phyloP scores from a whole-genome alignment of 345 rosid genomes.

The Conringia planisiliqua region DNA sequence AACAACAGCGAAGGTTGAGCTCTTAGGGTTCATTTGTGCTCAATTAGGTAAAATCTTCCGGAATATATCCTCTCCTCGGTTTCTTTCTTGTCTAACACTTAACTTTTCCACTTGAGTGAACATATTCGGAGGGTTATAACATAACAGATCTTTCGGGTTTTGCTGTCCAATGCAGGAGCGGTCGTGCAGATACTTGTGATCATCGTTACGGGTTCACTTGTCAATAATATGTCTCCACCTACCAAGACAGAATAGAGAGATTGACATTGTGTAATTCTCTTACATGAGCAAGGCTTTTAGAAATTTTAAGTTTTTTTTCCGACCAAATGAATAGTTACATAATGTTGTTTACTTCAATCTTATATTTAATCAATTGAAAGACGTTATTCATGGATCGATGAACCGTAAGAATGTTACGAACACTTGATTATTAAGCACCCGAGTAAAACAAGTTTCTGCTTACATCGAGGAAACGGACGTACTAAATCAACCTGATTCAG shows the following conservation, averaged over 20 bases:
- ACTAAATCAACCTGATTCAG: too few species aligned
- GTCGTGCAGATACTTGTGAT: conserved; percentile 43
- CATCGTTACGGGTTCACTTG: conserved; percentile 41
- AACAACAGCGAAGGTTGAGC: conserved; percentile 37
- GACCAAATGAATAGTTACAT: neutral
- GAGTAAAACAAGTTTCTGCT: too few species aligned
- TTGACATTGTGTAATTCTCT: neutral
- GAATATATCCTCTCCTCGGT: neutral
- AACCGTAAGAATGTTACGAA: neutral
- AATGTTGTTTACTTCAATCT: neutral
- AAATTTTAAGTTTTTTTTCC: conserved; percentile 4
- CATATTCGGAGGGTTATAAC: neutral
- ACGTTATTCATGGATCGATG: neutral
- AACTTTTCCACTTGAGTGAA: neutral
- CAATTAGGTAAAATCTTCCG: conserved; percentile 36
- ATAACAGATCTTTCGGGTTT: neutral
- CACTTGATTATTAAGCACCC: too few species aligned
- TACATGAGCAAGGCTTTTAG: neutral
- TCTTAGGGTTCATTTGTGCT: conserved; percentile 35
- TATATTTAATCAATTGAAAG: neutral
- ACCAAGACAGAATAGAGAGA: conserved; percentile 40
- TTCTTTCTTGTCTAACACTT: neutral
- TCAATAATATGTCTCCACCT: conserved; percentile 75
- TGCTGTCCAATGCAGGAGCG: conserved; percentile 34
- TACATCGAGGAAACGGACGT: too few species aligned